Base-by-base conservation (phyloP, 805 yeast genomes). In the Metschnikowia continentalis region DNA sequence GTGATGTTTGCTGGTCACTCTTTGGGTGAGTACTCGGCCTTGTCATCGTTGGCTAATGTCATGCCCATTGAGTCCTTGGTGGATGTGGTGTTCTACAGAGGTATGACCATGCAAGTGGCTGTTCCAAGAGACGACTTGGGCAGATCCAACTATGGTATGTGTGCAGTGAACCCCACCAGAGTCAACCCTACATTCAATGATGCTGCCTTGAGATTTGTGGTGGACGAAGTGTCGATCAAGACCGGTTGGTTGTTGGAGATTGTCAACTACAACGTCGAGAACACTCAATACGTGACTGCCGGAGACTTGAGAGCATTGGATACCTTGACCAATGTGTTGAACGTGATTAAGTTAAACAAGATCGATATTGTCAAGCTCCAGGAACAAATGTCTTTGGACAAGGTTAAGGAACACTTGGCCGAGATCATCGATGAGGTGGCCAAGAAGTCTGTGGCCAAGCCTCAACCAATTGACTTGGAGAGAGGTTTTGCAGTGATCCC, bases 51-150 rank as follows among this genome's bases (percentile, higher is more conserved):
- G 64, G 99, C 97, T 49, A 96, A 94, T 69, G 97, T 95, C 53
- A 92, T 94, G 98, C 96, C 98, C 45, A 90, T 94, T 62, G 99
- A 94, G 76, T 87, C 96, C 5, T 79, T 92, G 61, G 97, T 92
- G 56, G 98, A 92, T 71, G 96, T 92, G 70, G 98, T 92, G 49
- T 94, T 94, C 81, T 95, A 94, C 82, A 86, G 99, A 79, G 99
- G 99, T 81, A 94, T 94, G 98, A 95, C 99, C 46, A 94, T 94
- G 99, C 99, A 94, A 78, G 99, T 94, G 59, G 99, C 99, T 44
- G 99, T 94, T 59, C 98, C 98, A 68, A 87, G 99, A 77, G 99
- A 94, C 73, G 81, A 84, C 50, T 68, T 74, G 47, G 99, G 99
- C 46, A 87, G 98, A 76, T 94, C 99, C 53, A 94, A 94, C 79